Base-by-base conservation (phyloP, 2,329 filamentous ascomycete species). In the Talaromyces sp. region DNA sequence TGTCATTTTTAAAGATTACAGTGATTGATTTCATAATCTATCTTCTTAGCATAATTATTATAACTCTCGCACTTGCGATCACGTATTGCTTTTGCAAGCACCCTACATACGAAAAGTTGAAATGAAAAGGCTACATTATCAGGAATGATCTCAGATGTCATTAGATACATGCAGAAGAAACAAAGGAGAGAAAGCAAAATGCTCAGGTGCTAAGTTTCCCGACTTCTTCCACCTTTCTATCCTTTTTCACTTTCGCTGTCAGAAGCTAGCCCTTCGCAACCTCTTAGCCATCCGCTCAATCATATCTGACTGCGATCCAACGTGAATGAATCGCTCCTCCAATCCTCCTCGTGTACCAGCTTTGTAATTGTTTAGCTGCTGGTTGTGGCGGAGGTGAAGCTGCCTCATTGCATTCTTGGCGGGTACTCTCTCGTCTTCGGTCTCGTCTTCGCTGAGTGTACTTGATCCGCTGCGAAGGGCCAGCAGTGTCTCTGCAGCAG, bases 191-290 rank as follows among this genome's bases (percentile, higher is more conserved):
- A n/a, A 31, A 3, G 12, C 21, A 35, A 33, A 50, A 31, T 6
- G n/a, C n/a, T 23, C 31, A 28, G 16, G 35, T 37, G 31, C 28
- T 14, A 11, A 35, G 33, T 11, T n/a, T 46, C 6, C 14, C 44
- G 16, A 31, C n/a, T 16, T 52, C 25, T 33, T 52, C 48, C 48
- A 52, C 18, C 48, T 33, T 18, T 31, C 25, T 18, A 31, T 52
- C 8, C 7, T 5, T 14, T 35, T 11, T 31, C 48, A 12, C n/a
- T 52, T 33, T 25, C 28, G 18, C 16, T 11, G 12, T 64, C 64
- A 63, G 55, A 63, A 56, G 21, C 58, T 66, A 14, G 56, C 61
- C n/a, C 61, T 58, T 16, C 61, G 46, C 39, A 63, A 16, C 25
- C 61, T 44, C 57, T 60, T 60, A 12, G 50, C 50, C 28, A 57